A percentile compares a stretch with the other conserved stretches of the same genome.
These are phyloP conservation scores for Trametopsis cervina DNA, from an alignment of 768 basidiomycete species.

Conservation along the genomic window DNA sequence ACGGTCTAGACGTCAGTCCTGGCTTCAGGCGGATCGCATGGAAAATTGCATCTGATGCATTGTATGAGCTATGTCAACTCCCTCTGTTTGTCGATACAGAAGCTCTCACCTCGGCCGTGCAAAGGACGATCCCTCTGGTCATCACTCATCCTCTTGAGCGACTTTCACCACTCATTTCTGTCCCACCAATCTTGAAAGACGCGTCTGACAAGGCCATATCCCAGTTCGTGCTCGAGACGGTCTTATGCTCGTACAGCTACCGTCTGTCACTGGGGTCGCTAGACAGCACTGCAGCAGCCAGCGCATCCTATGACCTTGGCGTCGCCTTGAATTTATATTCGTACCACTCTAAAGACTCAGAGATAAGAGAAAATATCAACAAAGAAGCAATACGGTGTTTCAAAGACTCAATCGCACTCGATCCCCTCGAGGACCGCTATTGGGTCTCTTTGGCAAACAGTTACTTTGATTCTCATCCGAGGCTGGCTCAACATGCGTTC, in stretches of 20 bases:
- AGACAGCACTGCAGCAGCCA: conserved; percentile 42
- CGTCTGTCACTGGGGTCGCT: conserved; percentile 50
- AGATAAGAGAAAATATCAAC: conserved; percentile 28
- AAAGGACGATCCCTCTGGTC: conserved; percentile 31
- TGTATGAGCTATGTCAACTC: conserved; percentile 55
- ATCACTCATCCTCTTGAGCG: conserved; percentile 33
- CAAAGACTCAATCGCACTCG: conserved; percentile 65
- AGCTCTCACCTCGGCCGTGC: conserved; percentile 29
- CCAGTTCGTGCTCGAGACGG: conserved; percentile 39
- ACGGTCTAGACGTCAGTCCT: conserved; percentile 40
- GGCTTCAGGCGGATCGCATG: conserved; percentile 71
- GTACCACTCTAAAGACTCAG: conserved; percentile 22
- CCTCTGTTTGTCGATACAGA: conserved; percentile 41
- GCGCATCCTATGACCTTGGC: conserved; percentile 72
- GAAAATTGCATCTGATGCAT: conserved; percentile 78
- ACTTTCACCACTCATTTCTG: conserved; percentile 34
- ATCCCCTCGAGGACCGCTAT: conserved; percentile 62
- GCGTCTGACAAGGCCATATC: conserved; percentile 19
- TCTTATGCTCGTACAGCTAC: conserved; percentile 54
- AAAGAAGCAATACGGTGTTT: conserved; percentile 46
- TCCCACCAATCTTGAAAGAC: conserved; percentile 17
- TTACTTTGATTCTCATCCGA: conserved; percentile 58
- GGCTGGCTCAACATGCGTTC: conserved; percentile 85
- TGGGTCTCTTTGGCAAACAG: conserved; percentile 83
- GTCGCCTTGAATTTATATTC: conserved; percentile 50